A percentile compares a stretch with the other conserved stretches of the same genome.
phyloP scores from a whole-genome alignment of 1,139 yeast genomes.

The Geotrichum histeridarum region DNA sequence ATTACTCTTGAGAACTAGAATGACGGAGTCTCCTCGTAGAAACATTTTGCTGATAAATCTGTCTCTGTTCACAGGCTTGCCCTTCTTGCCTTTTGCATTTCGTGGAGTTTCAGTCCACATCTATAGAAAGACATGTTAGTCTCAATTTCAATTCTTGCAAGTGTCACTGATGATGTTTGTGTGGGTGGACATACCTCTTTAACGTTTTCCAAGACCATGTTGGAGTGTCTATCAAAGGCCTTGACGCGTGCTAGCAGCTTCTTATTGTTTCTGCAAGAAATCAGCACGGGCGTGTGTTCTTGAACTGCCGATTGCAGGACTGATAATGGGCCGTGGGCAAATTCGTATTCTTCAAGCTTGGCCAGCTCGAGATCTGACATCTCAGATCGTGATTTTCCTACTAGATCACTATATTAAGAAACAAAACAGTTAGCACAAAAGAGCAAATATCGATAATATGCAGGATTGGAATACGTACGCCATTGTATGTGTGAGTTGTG shows the following conservation, averaged over 20 bases:
- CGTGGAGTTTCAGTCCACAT: conserved; percentile 74
- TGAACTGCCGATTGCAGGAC: conserved; percentile 75
- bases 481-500: background rate
- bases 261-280: conserved; percentile 89
- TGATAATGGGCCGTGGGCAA: conserved; percentile 86
- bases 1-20: conserved; percentile 53
- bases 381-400: conserved; percentile 46
- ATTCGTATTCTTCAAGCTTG: conserved; percentile 84
- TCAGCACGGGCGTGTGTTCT: conserved; percentile 69
- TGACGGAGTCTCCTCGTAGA: conserved; percentile 91
- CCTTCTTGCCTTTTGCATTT: conserved; percentile 63
- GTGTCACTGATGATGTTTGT: no score
- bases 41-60: conserved; percentile 86
- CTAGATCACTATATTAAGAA: conserved; percentile 25
- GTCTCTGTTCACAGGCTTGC: conserved; percentile 68
- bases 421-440: background rate
- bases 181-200: conserved; percentile 50
- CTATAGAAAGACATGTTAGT: conserved; percentile 18
- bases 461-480: background rate
- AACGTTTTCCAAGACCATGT: conserved; percentile 86
- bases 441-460: background rate
- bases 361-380: conserved; percentile 74
- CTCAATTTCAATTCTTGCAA: background rate
- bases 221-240: conserved; percentile 95
- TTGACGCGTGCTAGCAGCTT: conserved; percentile 83